Conservation (phyloP, 2,329 filamentous ascomycete species). For the Botrytis medusae region DNA sequence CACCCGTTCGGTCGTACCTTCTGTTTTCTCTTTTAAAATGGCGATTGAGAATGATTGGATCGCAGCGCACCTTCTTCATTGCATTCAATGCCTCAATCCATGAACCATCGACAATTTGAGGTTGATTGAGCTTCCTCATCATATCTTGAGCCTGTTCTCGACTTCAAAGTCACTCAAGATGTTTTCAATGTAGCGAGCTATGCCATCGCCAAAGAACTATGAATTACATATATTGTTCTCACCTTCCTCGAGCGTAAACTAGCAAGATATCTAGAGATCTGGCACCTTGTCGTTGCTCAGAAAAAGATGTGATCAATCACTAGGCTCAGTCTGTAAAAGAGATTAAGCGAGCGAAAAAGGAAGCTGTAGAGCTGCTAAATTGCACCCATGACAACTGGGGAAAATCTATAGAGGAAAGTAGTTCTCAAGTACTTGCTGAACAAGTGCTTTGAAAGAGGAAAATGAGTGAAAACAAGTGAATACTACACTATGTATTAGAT, state of each 20-base stretch:
- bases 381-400: background rate
- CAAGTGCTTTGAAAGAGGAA: background rate
- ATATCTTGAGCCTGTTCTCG: slow-evolving; percentile 24
- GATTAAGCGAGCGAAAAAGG: slow-evolving; percentile 21
- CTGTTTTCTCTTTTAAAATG: background rate
- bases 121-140: slow-evolving; percentile 49
- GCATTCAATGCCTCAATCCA: slow-evolving; percentile 41
- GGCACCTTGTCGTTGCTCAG: slow-evolving; percentile 65
- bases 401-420: background rate
- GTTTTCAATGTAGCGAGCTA: slow-evolving; percentile 21
- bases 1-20: no score
- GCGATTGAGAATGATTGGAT: background rate
- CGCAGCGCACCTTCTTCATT: background rate
- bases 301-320: slow-evolving; percentile 51
- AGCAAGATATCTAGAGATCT: slow-evolving; percentile 51
- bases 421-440: background rate
- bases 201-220: background rate
- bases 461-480: background rate
- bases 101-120: slow-evolving; percentile 55
- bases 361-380: slow-evolving; percentile 3
- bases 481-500: background rate
- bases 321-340: background rate
- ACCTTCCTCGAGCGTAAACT: slow-evolving; percentile 50
- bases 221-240: slow-evolving; percentile 43
- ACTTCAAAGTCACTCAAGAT: slow-evolving; percentile 21